Base-by-base conservation (phyloP, 2,329 filamentous ascomycete species). In the Magnaporthiopsis rhizophila region DNA sequence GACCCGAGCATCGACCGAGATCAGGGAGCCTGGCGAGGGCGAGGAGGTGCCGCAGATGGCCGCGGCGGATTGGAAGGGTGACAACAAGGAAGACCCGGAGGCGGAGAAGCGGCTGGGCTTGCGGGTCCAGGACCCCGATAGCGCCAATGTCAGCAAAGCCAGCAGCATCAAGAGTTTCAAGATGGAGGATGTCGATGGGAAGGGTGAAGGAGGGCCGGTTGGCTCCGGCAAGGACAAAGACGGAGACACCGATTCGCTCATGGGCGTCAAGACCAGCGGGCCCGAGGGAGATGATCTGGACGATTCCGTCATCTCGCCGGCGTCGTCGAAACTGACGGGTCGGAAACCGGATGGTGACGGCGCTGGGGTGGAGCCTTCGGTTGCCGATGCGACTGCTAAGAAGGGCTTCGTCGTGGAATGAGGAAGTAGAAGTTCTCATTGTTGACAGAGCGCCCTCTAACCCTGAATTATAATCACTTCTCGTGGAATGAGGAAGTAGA, bases 61-160 rank as follows among this genome's bases (percentile, higher is more conserved):
- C 61, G 77, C 91, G 1, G 86, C 91, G 0, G 86, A 96, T 72
- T 96, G 92, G 92, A 86, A 87, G 65, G 89, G 89, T 1, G 79
- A 73, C 0, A 77, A 81, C 58, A 71, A 71, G 4, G 77, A 78
- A 58, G 78, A 80, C 24, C 79, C 81, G 0, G 77, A 76, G 8
- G 76, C 80, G 15, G 80, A 84, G 66, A 90, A 87, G 71, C 83
- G 86, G 61, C 77, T 96, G 1, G 92, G 92, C 0, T 71, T 95
- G 62, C 78, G 89, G 34, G 83, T 81, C 5, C 83, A 86, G 65
- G 88, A 83, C 8, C 84, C 88, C 0, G 82, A 81, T 0, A 92
- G 89, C 68, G 84, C 81, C 1, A 81, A 86, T 64, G 80, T 92
- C 21, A 93, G 90, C 72, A 84, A 86, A 67, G 89, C 90, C 1